Evolutionary conservation across 371 early-diverging fungal genomes (phyloP), one percentile per base, ranked within the genome.

Genomic region (Smittium culicis): DNA sequence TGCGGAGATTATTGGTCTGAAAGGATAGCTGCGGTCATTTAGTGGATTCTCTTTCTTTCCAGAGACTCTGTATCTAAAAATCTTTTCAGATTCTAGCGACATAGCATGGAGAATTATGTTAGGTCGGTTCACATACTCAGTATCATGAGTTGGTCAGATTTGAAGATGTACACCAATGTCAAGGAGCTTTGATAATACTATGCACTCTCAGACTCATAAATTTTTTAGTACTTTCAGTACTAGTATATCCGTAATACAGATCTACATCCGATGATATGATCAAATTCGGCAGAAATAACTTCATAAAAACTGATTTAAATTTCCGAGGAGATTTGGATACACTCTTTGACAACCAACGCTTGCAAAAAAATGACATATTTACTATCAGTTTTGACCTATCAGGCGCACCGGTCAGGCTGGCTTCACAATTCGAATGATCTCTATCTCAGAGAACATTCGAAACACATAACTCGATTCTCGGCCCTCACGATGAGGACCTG

Each of bases 401-500:
- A 45, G 45, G 20, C 45, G 45, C 45, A 20, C 45, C 45, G 20
- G 20, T 45, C 45, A 45, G 45, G 20, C 20, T 45, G 5, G 20
- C 45, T 11, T 5, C 69, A 1, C 70, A 67, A 61, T 57, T 27
- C 27, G 64, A 66, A 30, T 61, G 32, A 25, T 24, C 20, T 24
- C 65, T 70, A 16, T 57, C 67, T 1, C 34, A n/a, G 2, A 30
- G 5, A 17, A 54, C 54, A 28, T 70, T 70, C 57, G 20, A 30
- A 0, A 34, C 27, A 3, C 35, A 29, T 0, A 32, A 64, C 1
- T n/a, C 34, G 35, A 2, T 60, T 1, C 25, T 67, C 16, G 63
- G 59, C 8, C 54, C 1, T 1, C n/a, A 67, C 27, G 29, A 28
- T 17, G 64, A 77, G 5, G 77, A 79, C 57, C 71, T 69, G 27